Conservation (phyloP, 2,329 filamentous ascomycete genomes). For the Venturia asperata region DNA sequence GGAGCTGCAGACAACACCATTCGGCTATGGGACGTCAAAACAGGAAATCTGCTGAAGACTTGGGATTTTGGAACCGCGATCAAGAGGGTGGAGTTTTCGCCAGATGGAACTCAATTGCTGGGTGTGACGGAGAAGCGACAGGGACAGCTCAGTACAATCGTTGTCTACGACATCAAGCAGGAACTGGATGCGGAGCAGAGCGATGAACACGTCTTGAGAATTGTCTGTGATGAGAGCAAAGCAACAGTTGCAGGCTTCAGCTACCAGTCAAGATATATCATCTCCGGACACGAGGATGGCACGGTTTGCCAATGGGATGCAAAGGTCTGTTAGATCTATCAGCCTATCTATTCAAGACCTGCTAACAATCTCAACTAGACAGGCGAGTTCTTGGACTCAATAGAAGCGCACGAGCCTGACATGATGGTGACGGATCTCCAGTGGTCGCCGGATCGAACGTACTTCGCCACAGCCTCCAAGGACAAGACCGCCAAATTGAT, state of each 20-base stretch:
- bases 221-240: slow-evolving; percentile 87
- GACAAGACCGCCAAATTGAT: slow-evolving; percentile 96
- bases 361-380: slow-evolving; percentile 40
- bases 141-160: slow-evolving; percentile 89
- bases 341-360: neutral
- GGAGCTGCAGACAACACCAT: slow-evolving; percentile 98
- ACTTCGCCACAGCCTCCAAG: slow-evolving; percentile 97
- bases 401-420: slow-evolving; percentile 79
- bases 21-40: slow-evolving; percentile 91
- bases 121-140: slow-evolving; percentile 98
- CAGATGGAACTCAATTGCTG: slow-evolving; percentile 83
- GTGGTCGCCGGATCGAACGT: slow-evolving; percentile 87
- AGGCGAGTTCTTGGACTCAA: slow-evolving; percentile 73
- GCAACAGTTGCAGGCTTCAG: slow-evolving; percentile 96
- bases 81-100: slow-evolving; percentile 95
- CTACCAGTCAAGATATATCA: slow-evolving; percentile 91
- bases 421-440: slow-evolving; percentile 84
- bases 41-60: slow-evolving; percentile 85
- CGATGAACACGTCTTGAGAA: slow-evolving; percentile 74
- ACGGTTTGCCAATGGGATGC: slow-evolving; percentile 84
- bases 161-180: slow-evolving; percentile 81
- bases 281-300: slow-evolving; percentile 94
- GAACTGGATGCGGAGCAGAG: slow-evolving; percentile 78
- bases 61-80: slow-evolving; percentile 98
- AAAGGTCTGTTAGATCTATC: slow-evolving; percentile 51